Conservation (phyloP, 2,329 filamentous ascomycete species). For the Cryphonectria parasitica region DNA sequence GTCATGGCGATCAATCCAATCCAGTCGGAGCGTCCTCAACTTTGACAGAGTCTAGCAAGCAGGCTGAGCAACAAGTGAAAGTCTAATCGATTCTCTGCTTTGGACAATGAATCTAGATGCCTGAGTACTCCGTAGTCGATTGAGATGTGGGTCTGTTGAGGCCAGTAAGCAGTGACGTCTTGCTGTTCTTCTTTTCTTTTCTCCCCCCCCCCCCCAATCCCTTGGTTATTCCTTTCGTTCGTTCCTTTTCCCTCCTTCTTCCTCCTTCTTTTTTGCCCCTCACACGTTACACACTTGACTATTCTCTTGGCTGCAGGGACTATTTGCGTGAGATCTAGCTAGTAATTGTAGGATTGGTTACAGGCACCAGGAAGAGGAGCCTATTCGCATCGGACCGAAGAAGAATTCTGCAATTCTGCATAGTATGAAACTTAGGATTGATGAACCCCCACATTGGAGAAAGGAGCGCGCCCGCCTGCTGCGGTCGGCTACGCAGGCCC, state of each 20-base stretch:
- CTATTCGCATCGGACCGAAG: neutral
- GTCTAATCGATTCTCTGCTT: neutral
- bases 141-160: neutral
- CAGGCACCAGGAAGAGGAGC: neutral
- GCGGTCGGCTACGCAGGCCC: no score
- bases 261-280: no score
- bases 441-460: neutral
- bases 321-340: neutral
- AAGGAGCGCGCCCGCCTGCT: neutral
- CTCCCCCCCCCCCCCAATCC: no score
- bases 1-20: neutral
- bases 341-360: neutral
- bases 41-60: neutral
- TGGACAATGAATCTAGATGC: neutral
- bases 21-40: neutral
- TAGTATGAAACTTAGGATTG: neutral
- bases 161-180: neutral
- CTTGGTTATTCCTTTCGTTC: no score
- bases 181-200: no score
- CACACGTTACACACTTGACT: neutral
- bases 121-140: neutral
- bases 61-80: neutral
- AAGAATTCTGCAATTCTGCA: neutral
- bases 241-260: no score
- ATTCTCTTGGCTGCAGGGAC: neutral